Evolutionary conservation across 495 filamentous ascomycete genomes (phyloP), one percentile per base, ranked within the genome.

Genomic region (Daldinia loculata): DNA sequence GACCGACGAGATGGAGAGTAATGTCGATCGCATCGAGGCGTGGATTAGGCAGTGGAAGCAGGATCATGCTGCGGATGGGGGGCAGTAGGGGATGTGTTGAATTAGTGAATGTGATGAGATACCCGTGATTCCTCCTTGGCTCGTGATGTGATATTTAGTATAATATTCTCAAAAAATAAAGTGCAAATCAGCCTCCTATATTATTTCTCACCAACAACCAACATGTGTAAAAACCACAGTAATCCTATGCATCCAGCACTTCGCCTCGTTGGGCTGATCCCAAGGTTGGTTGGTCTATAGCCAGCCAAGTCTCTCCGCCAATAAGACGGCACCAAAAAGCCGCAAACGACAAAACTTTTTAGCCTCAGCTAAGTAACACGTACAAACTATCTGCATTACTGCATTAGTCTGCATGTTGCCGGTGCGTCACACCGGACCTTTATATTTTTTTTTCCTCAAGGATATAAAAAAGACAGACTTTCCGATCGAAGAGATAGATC

Each of bases 31-130:
- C 72, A 92, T 99, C 71, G 87, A 91, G 74, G 75, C 82, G 56
- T 98, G 95, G 96, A 71, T 95, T 43, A 83, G 86, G 77, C 85
- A 88, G 66, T 98, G 95, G 95, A 93, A 88, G 80, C 82, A 85
- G 76, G 86, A 93, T 64, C 85, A 88, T 69, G 63, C 56, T 32
- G 57, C 27, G 39, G 70, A 58, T 51, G 61, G 51, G 12, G 57
- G 27, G 43, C 56, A n/a, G 22, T 41, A 58, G 24, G 60, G n/a
- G 17, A 9, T 19, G 29, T 17, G 24, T n/a, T 22, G 50, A 27
- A 9, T 6, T n/a, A 17, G 30, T 14, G 0, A n/a, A 15, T 22
- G 30, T 8, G n/a, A 17, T 36, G 32, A 36, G 39, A 36, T 36
- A 36, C 32, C 32, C 32, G 32, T 34, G 32, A 34, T 34, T 9